These are phyloP conservation scores for Leishmania lainsoni DNA, from an alignment of 208 protist genomes.

Conservation along the genomic window DNA sequence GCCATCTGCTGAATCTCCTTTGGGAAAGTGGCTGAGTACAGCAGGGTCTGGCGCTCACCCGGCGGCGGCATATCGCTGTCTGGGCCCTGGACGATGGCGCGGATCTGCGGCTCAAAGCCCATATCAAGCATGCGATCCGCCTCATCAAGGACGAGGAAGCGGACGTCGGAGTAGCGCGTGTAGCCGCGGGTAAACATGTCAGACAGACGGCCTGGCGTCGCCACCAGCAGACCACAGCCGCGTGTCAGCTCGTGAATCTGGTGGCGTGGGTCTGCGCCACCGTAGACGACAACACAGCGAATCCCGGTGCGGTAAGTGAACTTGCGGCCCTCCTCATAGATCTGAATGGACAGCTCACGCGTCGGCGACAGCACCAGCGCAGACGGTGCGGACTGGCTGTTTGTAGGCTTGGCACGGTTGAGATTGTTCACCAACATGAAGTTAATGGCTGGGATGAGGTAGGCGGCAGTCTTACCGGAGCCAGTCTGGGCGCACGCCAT, in stretches of 20 bases:
- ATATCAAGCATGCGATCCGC: constrained; percentile 99
- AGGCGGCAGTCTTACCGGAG: constrained; percentile 99
- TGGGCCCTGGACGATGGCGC: constrained; percentile 96
- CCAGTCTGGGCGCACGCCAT: constrained; percentile 99
- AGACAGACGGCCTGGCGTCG: constrained; percentile 90
- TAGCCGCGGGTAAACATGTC: constrained; percentile 88
- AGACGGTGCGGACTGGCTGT: constrained; percentile 82
- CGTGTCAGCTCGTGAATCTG: constrained; percentile 97
- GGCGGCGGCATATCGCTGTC: constrained; percentile 95
- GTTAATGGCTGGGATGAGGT: constrained; percentile 97
- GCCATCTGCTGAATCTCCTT: constrained; percentile 98
- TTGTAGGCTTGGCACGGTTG: constrained; percentile 42
- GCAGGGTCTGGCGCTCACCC: constrained; percentile 97
- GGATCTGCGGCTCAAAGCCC: constrained; percentile 99
- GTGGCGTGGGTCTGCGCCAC: constrained; percentile 94
- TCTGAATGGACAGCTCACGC: constrained; percentile 97
- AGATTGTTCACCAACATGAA: constrained; percentile 81
- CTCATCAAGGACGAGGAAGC: constrained; percentile 98
- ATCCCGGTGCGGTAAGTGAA: constrained; percentile 96
- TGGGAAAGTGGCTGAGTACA: constrained; percentile 99
- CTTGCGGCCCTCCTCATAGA: constrained; percentile 97
- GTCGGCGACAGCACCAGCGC: constrained; percentile 97
- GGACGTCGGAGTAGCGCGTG: constrained; percentile 88
- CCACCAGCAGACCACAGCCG: constrained; percentile 95
- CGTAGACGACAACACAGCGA: constrained; percentile 97